Conservation (phyloP, 768 basidiomycete species). For the Russula abietina region DNA sequence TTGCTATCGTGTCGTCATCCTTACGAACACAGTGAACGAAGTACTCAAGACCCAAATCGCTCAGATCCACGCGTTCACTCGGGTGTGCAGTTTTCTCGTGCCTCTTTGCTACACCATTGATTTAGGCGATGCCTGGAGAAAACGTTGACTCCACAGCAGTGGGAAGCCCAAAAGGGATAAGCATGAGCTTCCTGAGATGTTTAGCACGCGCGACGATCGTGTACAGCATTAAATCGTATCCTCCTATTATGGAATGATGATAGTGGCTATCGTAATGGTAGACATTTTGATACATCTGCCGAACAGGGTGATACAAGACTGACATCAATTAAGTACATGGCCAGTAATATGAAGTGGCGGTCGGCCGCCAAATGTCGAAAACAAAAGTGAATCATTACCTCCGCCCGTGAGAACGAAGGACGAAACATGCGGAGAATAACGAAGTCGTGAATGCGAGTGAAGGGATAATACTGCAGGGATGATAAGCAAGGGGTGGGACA, state of each 20-base stretch:
- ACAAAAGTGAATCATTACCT: neutral
- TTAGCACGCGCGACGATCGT: neutral
- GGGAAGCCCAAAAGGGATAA: too few relatives aligned
- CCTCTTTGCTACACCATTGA: neutral
- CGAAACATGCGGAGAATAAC: too few relatives aligned
- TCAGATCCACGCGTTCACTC: slow-evolving; percentile 84
- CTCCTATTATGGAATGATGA: slow-evolving; percentile 4
- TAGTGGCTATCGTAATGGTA: too few relatives aligned
- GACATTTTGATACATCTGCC: too few relatives aligned
- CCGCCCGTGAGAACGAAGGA: too few relatives aligned
- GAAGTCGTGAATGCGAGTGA: too few relatives aligned
- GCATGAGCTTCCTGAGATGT: neutral
- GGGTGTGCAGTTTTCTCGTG: slow-evolving; percentile 41
- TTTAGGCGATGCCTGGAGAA: slow-evolving; percentile 39
- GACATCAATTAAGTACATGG: too few relatives aligned
- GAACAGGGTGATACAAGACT: too few relatives aligned
- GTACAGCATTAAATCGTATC: neutral
- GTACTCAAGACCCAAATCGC: slow-evolving; percentile 66
- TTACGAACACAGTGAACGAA: slow-evolving; percentile 56
- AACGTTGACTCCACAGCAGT: slow-evolving; percentile 68
- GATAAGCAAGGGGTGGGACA: too few relatives aligned
- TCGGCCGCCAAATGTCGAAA: neutral
- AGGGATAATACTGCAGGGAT: too few relatives aligned
- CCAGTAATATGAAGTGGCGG: neutral
- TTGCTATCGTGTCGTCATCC: neutral